phyloP scores from a whole-genome alignment of 2,329 filamentous ascomycete genomes.

The Cercospora berteroae region DNA sequence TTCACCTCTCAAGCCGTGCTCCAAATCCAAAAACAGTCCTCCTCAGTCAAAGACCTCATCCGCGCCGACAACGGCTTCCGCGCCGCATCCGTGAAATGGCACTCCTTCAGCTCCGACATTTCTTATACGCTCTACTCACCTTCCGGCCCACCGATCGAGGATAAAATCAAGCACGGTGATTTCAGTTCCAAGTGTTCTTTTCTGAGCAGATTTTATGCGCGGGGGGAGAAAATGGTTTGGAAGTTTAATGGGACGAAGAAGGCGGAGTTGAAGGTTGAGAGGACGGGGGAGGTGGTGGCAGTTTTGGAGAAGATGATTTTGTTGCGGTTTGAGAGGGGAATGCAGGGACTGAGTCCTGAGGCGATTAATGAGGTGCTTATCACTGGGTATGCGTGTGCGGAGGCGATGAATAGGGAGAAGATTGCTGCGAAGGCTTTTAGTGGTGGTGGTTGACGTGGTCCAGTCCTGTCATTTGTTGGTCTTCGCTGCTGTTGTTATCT shows the following conservation, averaged over 20 bases:
- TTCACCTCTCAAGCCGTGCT: background rate
- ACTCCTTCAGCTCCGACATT: background rate
- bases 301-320: background rate
- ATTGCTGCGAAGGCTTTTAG: slow-evolving; percentile 5
- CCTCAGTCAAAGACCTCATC: background rate
- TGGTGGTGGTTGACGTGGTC: background rate
- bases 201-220: background rate
- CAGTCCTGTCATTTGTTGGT: background rate
- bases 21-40: background rate
- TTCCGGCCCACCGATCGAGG: background rate
- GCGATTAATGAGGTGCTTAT: slow-evolving; percentile 1
- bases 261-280: background rate
- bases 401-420: background rate
- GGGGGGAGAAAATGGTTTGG: background rate
- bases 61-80: background rate
- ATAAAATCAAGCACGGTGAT: background rate
- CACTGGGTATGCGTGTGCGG: background rate
- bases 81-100: background rate
- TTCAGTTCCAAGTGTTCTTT: background rate
- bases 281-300: background rate
- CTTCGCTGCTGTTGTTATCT: background rate
- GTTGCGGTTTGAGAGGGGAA: background rate
- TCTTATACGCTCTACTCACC: background rate
- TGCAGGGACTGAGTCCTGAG: background rate
- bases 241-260: background rate